Evolutionary conservation across 2,329 filamentous ascomycete genomes (phyloP), one percentile per base, ranked within the genome.

Genomic region (Pseudocercospora fuligena): DNA sequence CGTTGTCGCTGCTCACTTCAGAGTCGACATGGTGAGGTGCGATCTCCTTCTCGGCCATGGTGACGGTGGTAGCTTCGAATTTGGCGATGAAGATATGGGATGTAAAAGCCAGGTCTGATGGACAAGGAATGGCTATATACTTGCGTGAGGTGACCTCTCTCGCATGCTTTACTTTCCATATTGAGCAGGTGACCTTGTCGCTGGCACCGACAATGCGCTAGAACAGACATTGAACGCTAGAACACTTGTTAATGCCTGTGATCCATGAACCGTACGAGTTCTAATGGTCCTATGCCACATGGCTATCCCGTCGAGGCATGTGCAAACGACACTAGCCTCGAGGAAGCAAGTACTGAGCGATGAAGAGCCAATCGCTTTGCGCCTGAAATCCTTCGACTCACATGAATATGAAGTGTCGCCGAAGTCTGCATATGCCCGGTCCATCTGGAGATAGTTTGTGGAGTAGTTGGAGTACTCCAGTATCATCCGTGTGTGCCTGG

Each of bases 1-100:
- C 54, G 54, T 58, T 58, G 54, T 58, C 33, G 29, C 54, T 58
- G 54, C 54, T 58, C 12, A 36, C 33, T 29, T 58, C 54, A 14
- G 54, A 58, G 27, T 58, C 54, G 33, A 58, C n/a, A 29, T 54
- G 49, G 23, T 54, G 49, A 16, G 23, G 21, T 2, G 3, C 49
- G 49, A 54, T 54, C 21, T 58, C 54, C 54, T 31, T 58, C 19
- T 58, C 54, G 11, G 54, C 54, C 54, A 58, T 58, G 27, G 11
- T 21, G 23, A 33, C 14, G 27, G 54, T 5, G 2, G 27, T 23
- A 16, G 11, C 16, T 29, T 5, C 1, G 23, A 12, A 9, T 5
- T 31, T 12, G 14, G 14, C 5, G 12, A 1, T 23, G 47, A 51
- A 23, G 14, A 21, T 43, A 25, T 16, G 47, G 0, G 21, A 25